These are phyloP conservation scores for Solanum hybrid DNA, from an alignment of 305 asterid genomes.

Conservation along the genomic window DNA sequence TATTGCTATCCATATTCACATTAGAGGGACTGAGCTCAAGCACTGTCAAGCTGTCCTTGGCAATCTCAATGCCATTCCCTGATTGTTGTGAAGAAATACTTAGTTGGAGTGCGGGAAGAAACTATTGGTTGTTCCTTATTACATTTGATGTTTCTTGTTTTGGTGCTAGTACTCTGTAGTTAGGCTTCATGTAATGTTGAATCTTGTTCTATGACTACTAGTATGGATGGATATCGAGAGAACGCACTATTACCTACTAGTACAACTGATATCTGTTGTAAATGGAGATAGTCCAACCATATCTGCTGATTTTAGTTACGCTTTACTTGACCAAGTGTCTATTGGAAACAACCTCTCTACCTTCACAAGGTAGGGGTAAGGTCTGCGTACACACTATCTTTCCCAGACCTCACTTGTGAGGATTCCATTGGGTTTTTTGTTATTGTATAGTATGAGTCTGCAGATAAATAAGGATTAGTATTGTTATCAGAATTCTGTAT, in stretches of 20 bases:
- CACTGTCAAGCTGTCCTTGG: neutral
- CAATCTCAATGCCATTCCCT: neutral
- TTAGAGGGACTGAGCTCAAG: neutral
- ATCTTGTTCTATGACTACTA: neutral
- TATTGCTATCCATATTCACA: neutral
- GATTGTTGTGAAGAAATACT: neutral
- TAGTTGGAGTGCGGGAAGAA: neutral
- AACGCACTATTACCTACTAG: neutral
- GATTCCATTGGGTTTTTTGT: neutral
- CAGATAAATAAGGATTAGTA: neutral
- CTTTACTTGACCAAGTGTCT: neutral
- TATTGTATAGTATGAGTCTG: neutral
- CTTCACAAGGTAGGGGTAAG: neutral
- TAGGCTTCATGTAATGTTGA: neutral
- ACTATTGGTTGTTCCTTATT: neutral
- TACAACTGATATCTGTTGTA: neutral
- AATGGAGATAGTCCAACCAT: neutral
- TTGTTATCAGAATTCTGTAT: neutral
- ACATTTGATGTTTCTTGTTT: neutral
- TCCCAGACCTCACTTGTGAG: neutral
- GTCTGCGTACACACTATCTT: neutral
- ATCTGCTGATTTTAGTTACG: neutral
- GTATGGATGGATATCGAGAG: neutral
- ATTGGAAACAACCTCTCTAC: neutral
- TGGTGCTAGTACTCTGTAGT: neutral